phyloP scores from a whole-genome alignment of 371 early-diverging fungal species.

The Conidiobolus incongruus region DNA sequence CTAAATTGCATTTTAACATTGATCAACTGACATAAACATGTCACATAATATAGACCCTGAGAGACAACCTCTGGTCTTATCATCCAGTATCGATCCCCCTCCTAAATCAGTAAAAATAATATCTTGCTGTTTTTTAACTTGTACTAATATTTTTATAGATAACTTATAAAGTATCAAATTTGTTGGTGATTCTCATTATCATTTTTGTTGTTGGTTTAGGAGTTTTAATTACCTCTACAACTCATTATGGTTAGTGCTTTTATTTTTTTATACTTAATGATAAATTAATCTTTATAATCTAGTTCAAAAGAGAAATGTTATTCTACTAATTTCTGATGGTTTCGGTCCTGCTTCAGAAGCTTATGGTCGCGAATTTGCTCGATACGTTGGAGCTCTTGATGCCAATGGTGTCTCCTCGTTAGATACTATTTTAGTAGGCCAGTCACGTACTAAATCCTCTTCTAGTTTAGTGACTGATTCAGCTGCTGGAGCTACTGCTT shows the following conservation, averaged over 20 bases:
- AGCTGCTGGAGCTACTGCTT: slow-evolving; percentile 91
- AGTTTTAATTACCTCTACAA: background rate
- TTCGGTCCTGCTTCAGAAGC: slow-evolving; percentile 89
- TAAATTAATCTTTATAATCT: background rate
- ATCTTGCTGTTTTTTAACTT: too few species aligned
- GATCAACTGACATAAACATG: too few species aligned
- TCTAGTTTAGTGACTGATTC: slow-evolving; percentile 74
- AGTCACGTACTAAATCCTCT: slow-evolving; percentile 65
- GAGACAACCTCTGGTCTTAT: too few species aligned
- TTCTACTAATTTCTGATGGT: slow-evolving; percentile 84
- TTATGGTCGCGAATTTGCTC: slow-evolving; percentile 54
- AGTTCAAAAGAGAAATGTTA: slow-evolving; percentile 33
- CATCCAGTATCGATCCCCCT: too few species aligned
- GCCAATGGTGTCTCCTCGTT: slow-evolving; percentile 26
- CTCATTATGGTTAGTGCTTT: background rate
- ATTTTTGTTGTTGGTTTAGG: slow-evolving; percentile 1
- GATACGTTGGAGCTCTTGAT: slow-evolving; percentile 22
- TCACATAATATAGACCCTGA: too few species aligned
- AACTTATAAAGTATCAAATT: background rate
- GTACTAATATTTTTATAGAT: too few species aligned
- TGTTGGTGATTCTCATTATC: background rate
- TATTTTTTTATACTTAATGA: background rate
- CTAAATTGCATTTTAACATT: too few species aligned
- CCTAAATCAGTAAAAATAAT: too few species aligned
- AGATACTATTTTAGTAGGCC: slow-evolving; percentile 66